Evolutionary conservation across 2,329 filamentous ascomycete species (phyloP).

Genomic region (Microdochium trichocladiopsis): DNA sequence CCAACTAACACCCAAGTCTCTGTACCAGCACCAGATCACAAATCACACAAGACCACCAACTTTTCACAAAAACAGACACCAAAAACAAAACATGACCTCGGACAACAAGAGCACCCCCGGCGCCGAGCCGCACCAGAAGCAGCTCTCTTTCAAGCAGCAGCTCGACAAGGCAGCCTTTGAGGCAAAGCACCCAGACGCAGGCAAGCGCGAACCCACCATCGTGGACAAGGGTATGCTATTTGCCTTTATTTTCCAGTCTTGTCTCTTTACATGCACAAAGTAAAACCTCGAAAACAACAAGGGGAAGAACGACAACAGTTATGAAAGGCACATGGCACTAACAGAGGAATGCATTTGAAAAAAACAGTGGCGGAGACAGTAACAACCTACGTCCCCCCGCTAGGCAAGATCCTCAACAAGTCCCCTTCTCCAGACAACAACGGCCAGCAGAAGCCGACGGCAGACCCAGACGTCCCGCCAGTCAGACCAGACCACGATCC

Average conservation of each 20-base stretch:
- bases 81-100: slow-evolving; percentile 2
- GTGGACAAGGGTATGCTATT: slow-evolving; percentile 33
- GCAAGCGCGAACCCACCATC: slow-evolving; percentile 19
- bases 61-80: too few relatives aligned
- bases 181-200: slow-evolving; percentile 17
- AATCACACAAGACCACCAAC: too few relatives aligned
- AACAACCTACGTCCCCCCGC: slow-evolving; percentile 33
- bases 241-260: not conserved
- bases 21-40: too few relatives aligned
- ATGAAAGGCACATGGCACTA: not conserved
- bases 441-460: slow-evolving; percentile 8
- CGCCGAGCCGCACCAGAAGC: slow-evolving; percentile 6
- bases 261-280: too few relatives aligned
- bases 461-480: slow-evolving; percentile 26
- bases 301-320: slow-evolving; percentile 3
- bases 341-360: too few relatives aligned
- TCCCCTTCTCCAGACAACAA: slow-evolving; percentile 17
- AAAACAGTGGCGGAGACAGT: slow-evolving; percentile 31
- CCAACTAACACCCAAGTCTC: too few relatives aligned
- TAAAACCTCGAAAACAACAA: too few relatives aligned
- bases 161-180: slow-evolving; percentile 34
- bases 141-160: slow-evolving; percentile 32
- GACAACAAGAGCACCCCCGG: slow-evolving; percentile 2
- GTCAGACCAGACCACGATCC: slow-evolving; percentile 36
- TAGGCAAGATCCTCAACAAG: slow-evolving; percentile 30